Evolutionary conservation across 2,329 filamentous ascomycete genomes (phyloP), one percentile per base, ranked within the genome.

Genomic region (Trichoderma sp.): DNA sequence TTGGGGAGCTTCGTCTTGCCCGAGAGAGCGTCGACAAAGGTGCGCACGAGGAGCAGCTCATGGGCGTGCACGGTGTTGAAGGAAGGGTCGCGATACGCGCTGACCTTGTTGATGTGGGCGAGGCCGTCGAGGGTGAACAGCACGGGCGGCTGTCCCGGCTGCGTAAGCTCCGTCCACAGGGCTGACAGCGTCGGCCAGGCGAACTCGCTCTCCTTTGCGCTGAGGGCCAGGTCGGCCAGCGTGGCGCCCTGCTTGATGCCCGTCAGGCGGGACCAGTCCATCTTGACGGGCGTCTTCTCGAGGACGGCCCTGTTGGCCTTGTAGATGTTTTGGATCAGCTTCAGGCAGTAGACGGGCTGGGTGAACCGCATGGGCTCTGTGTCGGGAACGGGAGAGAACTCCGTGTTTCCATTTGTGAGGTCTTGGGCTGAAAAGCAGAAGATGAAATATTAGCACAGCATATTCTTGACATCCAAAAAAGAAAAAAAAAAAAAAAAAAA

Each of bases 181-280:
- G 92, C 90, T 72, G 89, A 82, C 82, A 97, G 94, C 64, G 94
- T 87, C 10, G 89, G 84, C 91, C 91, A 96, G 50, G 94, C 90
- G 71, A 89, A 82, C 69, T 95, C 92, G 37, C 89, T 84, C 73
- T 97, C 92, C 74, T 88, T 87, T 71, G 90, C 88, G 56, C 90
- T 90, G 69, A 87, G 86, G 73, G 88, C 87, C 66, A 97, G 86
- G 63, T 90, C 86, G 70, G 87, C 84, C 27, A 97, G 86, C 66
- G 88, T 86, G 52, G 84, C 82, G n/a, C 85, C 80, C 76, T 89
- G 86, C 69, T 80, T 81, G 57, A 81, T 77, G 69, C 81, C 78
- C 66, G 79, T 77, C 65, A 81, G 76, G 63, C 78, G 78, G 39
- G 81, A 79, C 77, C 83, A 84, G 54, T 81, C 78, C 70, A 78